Percentiles rank a stretch among this genome's conserved stretches.
Evolutionary conservation across 2,329 filamentous ascomycete species (phyloP).

Genomic region (Neonectria sp.): DNA sequence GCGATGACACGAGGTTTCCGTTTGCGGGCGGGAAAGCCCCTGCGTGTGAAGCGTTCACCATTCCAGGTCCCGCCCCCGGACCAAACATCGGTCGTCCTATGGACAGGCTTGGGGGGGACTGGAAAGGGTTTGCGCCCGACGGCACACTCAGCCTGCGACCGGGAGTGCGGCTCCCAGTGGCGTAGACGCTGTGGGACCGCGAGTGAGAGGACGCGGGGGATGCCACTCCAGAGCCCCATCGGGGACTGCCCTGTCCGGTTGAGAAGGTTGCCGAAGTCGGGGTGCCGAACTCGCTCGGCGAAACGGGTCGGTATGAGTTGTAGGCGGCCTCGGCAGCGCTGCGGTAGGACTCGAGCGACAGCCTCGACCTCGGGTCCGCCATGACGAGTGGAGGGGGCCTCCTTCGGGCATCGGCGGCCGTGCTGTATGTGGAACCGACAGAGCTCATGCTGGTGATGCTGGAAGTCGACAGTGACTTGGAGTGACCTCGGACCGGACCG

Average conservation of each 20-base stretch:
- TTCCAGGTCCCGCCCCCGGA: constrained; percentile 61
- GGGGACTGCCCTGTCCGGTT: constrained; percentile 81
- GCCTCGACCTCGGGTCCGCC: constrained; percentile 78
- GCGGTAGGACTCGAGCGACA: constrained; percentile 79
- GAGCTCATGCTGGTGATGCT: constrained; percentile 86
- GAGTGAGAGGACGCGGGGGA: constrained; percentile 82
- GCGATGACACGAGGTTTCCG: constrained; percentile 74
- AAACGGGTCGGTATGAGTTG: constrained; percentile 71
- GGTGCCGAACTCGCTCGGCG: constrained; percentile 83
- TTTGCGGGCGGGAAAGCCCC: constrained; percentile 69
- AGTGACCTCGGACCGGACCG: constrained; percentile 82
- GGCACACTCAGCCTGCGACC: constrained; percentile 87
- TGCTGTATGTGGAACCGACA: constrained; percentile 74
- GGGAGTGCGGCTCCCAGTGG: constrained; percentile 73
- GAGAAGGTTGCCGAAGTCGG: constrained; percentile 89
- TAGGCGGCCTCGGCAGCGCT: constrained; percentile 76
- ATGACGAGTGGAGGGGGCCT: constrained; percentile 88
- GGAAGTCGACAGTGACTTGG: constrained; percentile 87
- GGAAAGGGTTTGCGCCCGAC: constrained; percentile 81
- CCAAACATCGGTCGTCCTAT: constrained; percentile 70
- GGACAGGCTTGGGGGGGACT: constrained; percentile 71
- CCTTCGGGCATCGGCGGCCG: constrained; percentile 77
- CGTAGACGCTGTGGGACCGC: constrained; percentile 81
- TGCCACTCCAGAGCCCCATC: constrained; percentile 76
- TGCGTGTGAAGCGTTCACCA: constrained; percentile 66